Percentiles rank a stretch among this genome's conserved stretches.
Evolutionary conservation across 2,329 filamentous ascomycete species (phyloP).

Genomic region (Exutisphaerella laricina): DNA sequence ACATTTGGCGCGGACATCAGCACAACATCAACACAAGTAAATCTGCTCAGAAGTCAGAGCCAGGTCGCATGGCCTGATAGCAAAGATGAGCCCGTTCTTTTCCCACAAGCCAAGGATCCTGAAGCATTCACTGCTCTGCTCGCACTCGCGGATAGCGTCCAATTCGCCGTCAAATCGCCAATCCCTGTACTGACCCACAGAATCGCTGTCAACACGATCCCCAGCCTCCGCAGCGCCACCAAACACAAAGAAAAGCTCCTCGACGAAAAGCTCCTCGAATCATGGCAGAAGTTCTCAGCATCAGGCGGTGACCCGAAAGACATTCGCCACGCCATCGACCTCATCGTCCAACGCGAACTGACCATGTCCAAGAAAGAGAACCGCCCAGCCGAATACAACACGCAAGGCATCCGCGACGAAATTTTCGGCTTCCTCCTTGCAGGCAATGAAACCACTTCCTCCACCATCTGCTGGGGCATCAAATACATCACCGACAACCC

Average conservation of each 20-base stretch:
- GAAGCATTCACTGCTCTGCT: slow-evolving; percentile 21
- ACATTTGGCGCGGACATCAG: slow-evolving; percentile 36
- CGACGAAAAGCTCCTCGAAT: slow-evolving; percentile 31
- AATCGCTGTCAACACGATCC: slow-evolving; percentile 18
- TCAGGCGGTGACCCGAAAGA: slow-evolving; percentile 24
- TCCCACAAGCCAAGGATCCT: slow-evolving; percentile 20
- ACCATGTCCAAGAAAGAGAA: slow-evolving; percentile 34
- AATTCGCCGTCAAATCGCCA: slow-evolving; percentile 19
- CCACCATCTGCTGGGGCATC: slow-evolving; percentile 38
- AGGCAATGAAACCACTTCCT: slow-evolving; percentile 44
- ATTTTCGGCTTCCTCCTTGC: slow-evolving; percentile 36
- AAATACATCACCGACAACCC: slow-evolving; percentile 37
- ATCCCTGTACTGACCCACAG: slow-evolving; percentile 25
- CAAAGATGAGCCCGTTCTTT: slow-evolving; percentile 8
- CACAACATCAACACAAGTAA: slow-evolving; percentile 13
- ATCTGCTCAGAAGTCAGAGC: neutral
- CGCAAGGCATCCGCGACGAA: slow-evolving; percentile 26
- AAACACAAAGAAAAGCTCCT: slow-evolving; percentile 31
- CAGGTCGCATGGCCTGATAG: slow-evolving; percentile 1
- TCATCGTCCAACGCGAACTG: slow-evolving; percentile 34
- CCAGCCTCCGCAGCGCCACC: slow-evolving; percentile 11
- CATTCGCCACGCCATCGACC: slow-evolving; percentile 30
- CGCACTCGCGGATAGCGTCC: slow-evolving; percentile 19
- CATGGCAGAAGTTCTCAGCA: slow-evolving; percentile 24
- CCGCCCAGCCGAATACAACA: slow-evolving; percentile 20